These are phyloP conservation scores for Coemansia biformis DNA, from an alignment of 192 early-diverging fungal species.

Conservation along the genomic window DNA sequence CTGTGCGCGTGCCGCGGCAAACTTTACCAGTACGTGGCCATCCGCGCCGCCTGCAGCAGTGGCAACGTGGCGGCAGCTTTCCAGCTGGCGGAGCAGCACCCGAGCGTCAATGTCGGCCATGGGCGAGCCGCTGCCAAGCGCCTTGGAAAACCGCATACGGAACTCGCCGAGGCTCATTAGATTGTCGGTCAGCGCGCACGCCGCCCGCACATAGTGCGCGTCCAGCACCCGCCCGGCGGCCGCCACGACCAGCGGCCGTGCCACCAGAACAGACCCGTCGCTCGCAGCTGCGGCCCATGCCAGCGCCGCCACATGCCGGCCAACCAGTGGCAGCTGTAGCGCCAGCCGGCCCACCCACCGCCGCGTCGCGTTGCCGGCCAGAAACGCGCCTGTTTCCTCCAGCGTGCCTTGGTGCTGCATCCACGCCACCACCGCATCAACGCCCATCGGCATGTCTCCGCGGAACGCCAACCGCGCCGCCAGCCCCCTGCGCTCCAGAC, in stretches of 20 bases:
- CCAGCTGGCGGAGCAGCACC: constrained; percentile 18
- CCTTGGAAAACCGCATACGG: constrained; percentile 1
- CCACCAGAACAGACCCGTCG: constrained; percentile 10
- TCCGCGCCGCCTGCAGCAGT: constrained; percentile 1
- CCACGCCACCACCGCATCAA: constrained; percentile 15
- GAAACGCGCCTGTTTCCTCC: constrained; percentile 3
- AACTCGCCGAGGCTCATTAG: constrained; percentile 31
- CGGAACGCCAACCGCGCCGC: constrained; percentile 13
- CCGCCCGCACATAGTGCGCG: constrained; percentile 10
- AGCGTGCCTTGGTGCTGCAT: constrained; percentile 11
- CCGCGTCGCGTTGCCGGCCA: constrained; percentile 9
- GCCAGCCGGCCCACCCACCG: constrained; percentile 12
- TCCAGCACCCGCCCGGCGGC: constrained; percentile 11
- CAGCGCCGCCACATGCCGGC: constrained; percentile 4
- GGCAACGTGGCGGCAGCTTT: constrained; percentile 4
- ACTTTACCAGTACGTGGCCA: constrained; percentile 22
- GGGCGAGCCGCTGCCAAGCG: not conserved
- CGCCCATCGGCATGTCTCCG: constrained; percentile 37
- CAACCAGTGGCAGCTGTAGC: constrained; percentile 7
- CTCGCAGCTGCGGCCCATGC: constrained; percentile 3
- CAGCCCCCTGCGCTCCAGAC: constrained; percentile 10
- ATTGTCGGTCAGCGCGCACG: constrained; percentile 21
- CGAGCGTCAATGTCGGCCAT: constrained; percentile 13
- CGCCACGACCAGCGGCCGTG: not conserved
- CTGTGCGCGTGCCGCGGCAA: constrained; percentile 9